Evolutionary conservation across 1,284 basidiomycete genomes (phyloP), one percentile per base, ranked within the genome.

Genomic region (Heliocybe sulcata): DNA sequence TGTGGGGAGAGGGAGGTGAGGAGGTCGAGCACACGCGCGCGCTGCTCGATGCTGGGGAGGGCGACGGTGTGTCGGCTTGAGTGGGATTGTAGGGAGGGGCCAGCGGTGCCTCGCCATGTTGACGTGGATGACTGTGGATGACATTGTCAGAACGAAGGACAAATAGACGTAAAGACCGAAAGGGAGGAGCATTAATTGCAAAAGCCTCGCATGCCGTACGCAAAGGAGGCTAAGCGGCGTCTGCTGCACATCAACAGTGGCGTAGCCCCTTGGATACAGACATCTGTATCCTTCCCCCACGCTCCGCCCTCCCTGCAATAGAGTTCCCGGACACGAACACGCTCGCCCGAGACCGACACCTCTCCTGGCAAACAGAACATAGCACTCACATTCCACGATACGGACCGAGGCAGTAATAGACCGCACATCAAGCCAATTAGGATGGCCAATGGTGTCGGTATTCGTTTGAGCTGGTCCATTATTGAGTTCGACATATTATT

Each of bases 1-100:
- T 95, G 92, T 0, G 92, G 84, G 0, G 91, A 85, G 51, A 98
- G 79, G 3, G 88, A 87, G 26, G 90, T 88, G 54, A 98, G 78
- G 50, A 97, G 80, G 56, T 93, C 84, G 38, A 97, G 81, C 19
- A 97, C 85, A 50, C 93, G 87, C 49, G 80, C 75, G 14, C 94
- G 87, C 68, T 97, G 92, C 31, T 89, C 83, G 14, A 85, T 64
- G 0, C 86, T 87, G 0, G 92, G 92, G 2, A 85, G 68, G 26
- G 80, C 77, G 45, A 90, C 76, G 19, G 81, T 77, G 55, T 85
- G 82, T 27, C 78, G 79, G 61, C 62, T 35, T 14, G 80, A 9
- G 71, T 74, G 58, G 45, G 59, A 77, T n/a, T 42, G 38, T 20
- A 9, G 38, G 55, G 68, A 65, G 48, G 80, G 77, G 2, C 77